These are phyloP conservation scores for Dictyostelium capitatum DNA, from an alignment of 78 protist genomes.

Conservation along the genomic window DNA sequence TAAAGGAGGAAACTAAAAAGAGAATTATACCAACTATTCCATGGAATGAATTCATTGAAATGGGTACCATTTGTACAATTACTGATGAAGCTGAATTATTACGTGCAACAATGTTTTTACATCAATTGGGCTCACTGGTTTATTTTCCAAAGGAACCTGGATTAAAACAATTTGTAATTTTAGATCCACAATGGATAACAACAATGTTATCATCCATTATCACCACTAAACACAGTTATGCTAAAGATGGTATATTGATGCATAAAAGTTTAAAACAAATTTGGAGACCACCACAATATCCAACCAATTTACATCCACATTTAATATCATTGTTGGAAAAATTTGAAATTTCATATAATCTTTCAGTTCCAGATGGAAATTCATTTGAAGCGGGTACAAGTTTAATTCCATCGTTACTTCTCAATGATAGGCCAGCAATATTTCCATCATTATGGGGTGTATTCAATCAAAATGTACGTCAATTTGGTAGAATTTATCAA, in stretches of 20 bases:
- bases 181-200: conserved; percentile 82
- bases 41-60: conserved; percentile 66
- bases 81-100: conserved; percentile 66
- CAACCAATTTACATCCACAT: conserved; percentile 73
- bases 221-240: conserved; percentile 71
- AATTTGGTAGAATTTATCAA: conserved; percentile 60
- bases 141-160: conserved; percentile 76
- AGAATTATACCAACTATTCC: conserved; percentile 74
- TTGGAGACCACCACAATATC: conserved; percentile 84
- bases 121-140: conserved; percentile 72
- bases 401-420: conserved; percentile 54
- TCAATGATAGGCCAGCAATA: conserved; percentile 37
- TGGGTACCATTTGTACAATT: conserved; percentile 77
- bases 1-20: conserved; percentile 68
- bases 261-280: conserved; percentile 73
- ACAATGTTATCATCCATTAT: conserved; percentile 66
- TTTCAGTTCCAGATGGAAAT: not conserved
- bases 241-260: conserved; percentile 69
- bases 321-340: conserved; percentile 69
- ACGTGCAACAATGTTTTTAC: conserved; percentile 76
- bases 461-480: conserved; percentile 11
- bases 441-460: conserved; percentile 33
- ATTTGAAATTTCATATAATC: conserved; percentile 75
- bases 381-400: conserved; percentile 34
- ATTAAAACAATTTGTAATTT: conserved; percentile 75